phyloP scores from a whole-genome alignment of 2,329 filamentous ascomycete species.

The Apiospora kogelbergensis region DNA sequence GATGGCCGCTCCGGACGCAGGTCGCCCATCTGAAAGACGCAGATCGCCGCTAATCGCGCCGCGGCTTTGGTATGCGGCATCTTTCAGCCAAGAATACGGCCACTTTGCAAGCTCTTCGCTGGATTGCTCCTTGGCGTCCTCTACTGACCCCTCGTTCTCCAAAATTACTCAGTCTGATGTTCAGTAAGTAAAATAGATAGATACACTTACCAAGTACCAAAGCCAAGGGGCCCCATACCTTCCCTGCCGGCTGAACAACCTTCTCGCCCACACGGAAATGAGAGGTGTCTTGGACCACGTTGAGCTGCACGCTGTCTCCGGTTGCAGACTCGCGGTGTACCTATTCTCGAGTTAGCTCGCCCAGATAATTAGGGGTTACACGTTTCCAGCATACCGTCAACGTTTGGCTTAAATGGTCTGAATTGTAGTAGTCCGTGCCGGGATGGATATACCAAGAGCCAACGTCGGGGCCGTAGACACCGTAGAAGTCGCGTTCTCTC shows the following conservation, averaged over 20 bases:
- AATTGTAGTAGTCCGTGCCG: constrained; percentile 52
- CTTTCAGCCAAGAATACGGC: constrained; percentile 50
- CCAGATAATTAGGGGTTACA: not conserved
- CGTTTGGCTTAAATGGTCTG: constrained; percentile 52
- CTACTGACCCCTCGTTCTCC: constrained; percentile 43
- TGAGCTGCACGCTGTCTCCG: constrained; percentile 51
- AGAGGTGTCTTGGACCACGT: constrained; percentile 51
- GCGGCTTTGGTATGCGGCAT: constrained; percentile 45
- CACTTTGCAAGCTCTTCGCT: constrained; percentile 41
- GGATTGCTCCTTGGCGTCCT: constrained; percentile 39
- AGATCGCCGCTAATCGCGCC: constrained; percentile 44
- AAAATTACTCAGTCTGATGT: not conserved
- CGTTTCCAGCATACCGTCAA: constrained; percentile 33
- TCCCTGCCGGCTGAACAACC: constrained; percentile 36
- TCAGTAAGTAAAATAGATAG: not conserved
- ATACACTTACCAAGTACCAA: constrained; percentile 33
- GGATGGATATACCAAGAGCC: constrained; percentile 52
- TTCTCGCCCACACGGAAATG: constrained; percentile 39
- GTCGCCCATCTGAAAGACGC: constrained; percentile 45
- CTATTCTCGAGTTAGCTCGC: not conserved
- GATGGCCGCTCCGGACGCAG: constrained; percentile 47
- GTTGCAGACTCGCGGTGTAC: constrained; percentile 49
- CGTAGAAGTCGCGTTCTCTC: constrained; percentile 43
- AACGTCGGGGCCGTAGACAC: constrained; percentile 48
- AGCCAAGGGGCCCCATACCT: constrained; percentile 45